Base-by-base conservation (phyloP, 1,284 basidiomycete species). In the Farysia itapuensis region DNA sequence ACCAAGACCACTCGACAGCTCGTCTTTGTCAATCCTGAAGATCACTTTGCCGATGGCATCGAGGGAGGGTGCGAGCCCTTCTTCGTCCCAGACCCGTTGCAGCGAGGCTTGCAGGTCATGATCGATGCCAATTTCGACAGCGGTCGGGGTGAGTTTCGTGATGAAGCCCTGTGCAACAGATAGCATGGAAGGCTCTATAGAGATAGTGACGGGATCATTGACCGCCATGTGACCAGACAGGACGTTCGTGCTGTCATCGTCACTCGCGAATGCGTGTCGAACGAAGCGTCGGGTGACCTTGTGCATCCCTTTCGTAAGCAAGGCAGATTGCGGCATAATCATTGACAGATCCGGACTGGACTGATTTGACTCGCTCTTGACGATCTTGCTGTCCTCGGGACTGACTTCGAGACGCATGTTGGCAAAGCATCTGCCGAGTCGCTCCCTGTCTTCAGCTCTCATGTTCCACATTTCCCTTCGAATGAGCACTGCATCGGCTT, bases 391-490 rank as follows among this genome's bases (percentile, higher is more conserved):
- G 20, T 20, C 20, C 9, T 22, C 9, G 11, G 18, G 12, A 21
- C 20, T 4, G 18, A 48, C 11, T 12, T 60, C 39, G 16, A 54
- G 59, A 11, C 40, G 48, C 58, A 81, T 80, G 45, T 78, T 78
- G 37, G 75, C 70, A 11, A 77, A 57, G 16, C 77, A 75, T 18
- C 75, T 65, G 3, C 78, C 79, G 2, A 38, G 83, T 42, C 80
- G 81, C 74, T 93, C 89, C 34, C 95, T 83, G 63, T 90, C 85
- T 3, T 78, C 79, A 0, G 90, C 89, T 5, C 84, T 82, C 82
- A 95, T 84, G 0, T 89, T 94, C 94, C 94, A 99, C 7, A 98
- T 81, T 71, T 98, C 93, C 56, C 88, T 88, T 61, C 86, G 84
- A 77, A 90, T 89, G 13, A 87, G 83, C 11, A 86, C 79, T 9